Percentiles rank a stretch among this genome's conserved stretches.
These are phyloP conservation scores for Adansonia grandidieri DNA, from an alignment of 441 rosid genomes.

Conservation along the genomic window DNA sequence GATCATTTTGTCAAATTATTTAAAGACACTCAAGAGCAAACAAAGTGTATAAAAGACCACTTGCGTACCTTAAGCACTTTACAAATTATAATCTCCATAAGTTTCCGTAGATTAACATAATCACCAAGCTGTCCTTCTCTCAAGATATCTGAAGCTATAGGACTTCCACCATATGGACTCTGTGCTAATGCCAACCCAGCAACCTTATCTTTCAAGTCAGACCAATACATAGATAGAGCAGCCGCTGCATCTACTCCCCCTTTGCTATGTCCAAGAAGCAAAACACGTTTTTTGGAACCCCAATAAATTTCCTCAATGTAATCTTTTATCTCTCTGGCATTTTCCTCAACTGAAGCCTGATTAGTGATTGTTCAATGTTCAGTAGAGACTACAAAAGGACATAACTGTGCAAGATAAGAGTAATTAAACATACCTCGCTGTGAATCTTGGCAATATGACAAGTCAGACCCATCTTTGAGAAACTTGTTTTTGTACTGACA, in stretches of 20 bases:
- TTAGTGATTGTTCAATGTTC: slow-evolving; percentile 31
- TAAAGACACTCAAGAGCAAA: slow-evolving; percentile 5
- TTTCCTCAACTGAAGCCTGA: slow-evolving; percentile 96
- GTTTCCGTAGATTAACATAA: slow-evolving; percentile 74
- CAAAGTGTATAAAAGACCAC: neutral
- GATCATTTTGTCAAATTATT: neutral
- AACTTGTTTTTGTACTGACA: slow-evolving; percentile 72
- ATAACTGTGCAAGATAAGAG: slow-evolving; percentile 10
- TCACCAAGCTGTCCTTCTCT: slow-evolving; percentile 96
- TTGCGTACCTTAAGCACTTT: slow-evolving; percentile 85
- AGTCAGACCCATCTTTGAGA: slow-evolving; percentile 88
- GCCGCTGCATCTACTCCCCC: slow-evolving; percentile 98
- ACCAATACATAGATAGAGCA: slow-evolving; percentile 89
- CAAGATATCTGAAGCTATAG: slow-evolving; percentile 90
- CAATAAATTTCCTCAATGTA: slow-evolving; percentile 91
- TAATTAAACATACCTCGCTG: slow-evolving; percentile 69
- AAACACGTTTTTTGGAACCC: slow-evolving; percentile 87
- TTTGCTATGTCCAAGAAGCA: slow-evolving; percentile 98
- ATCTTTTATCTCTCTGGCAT: slow-evolving; percentile 91
- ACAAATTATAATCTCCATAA: slow-evolving; percentile 88
- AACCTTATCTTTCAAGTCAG: slow-evolving; percentile 90
- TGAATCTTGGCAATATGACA: slow-evolving; percentile 99
- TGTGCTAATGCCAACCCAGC: slow-evolving; percentile 89
- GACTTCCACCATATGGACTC: slow-evolving; percentile 95
- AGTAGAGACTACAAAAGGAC: slow-evolving; percentile 27